These are phyloP conservation scores for Rhododendron mucronatum DNA, from an alignment of 148 eudicot genomes.

Conservation along the genomic window DNA sequence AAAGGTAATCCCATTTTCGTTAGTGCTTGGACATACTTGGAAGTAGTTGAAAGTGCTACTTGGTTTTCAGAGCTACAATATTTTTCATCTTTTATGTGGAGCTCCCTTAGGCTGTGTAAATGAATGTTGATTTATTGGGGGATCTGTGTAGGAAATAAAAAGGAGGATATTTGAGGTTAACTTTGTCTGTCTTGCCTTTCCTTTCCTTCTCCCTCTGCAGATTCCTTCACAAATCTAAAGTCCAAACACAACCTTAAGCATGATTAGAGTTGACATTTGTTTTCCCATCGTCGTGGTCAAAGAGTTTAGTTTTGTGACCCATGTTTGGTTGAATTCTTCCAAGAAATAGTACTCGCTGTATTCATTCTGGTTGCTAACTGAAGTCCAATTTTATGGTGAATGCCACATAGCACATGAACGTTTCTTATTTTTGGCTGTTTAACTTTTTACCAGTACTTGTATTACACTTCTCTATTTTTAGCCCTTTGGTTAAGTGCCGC, in stretches of 20 bases:
- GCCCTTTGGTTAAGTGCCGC: too few relatives aligned
- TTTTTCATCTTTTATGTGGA: not conserved
- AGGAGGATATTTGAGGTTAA: not conserved
- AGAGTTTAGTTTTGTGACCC: not conserved
- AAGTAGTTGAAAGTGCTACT: not conserved
- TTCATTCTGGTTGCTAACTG: not conserved
- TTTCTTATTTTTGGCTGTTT: not conserved
- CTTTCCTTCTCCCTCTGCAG: not conserved
- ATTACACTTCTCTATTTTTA: too few relatives aligned
- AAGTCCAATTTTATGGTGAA: not conserved
- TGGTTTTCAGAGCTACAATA: not conserved
- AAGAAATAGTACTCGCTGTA: too few relatives aligned
- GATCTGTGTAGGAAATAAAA: not conserved
- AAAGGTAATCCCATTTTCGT: slow-evolving; percentile 52
- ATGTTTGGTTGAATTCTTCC: not conserved
- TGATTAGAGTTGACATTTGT: not conserved
- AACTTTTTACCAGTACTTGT: not conserved
- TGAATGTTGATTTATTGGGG: not conserved
- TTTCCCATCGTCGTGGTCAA: too few relatives aligned
- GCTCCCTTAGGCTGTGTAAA: not conserved
- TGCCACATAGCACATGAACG: not conserved
- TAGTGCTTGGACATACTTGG: not conserved
- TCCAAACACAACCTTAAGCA: not conserved
- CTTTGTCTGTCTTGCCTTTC: not conserved
- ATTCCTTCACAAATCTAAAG: not conserved